Conservation (phyloP, 257 asterid species). For the Solanum gandarillasii region DNA sequence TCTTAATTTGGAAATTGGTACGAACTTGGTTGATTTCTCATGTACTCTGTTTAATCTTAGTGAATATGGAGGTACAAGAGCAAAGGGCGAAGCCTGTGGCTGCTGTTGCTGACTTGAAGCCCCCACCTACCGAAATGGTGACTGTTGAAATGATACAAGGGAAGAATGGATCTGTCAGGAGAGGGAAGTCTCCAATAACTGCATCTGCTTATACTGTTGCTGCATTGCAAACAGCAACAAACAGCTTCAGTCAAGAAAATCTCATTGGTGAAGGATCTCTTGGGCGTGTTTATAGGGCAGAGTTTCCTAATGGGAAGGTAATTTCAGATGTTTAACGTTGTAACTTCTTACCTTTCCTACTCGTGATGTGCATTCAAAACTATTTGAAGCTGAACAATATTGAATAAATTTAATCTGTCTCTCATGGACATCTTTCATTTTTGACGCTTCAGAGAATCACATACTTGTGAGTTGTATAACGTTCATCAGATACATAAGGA, state of each 20-base stretch:
- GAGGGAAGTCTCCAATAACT: constrained; percentile 63
- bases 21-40: neutral
- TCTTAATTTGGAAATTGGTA: neutral
- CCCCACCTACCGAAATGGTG: constrained; percentile 58
- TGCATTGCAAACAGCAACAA: constrained; percentile 78
- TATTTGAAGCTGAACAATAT: neutral
- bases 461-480: neutral
- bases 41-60: constrained; percentile 22
- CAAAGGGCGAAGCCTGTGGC: constrained; percentile 44
- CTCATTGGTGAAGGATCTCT: constrained; percentile 94
- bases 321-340: constrained; percentile 1
- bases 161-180: constrained; percentile 63
- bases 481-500: neutral
- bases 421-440: neutral
- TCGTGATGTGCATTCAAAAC: neutral
- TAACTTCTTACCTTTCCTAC: neutral
- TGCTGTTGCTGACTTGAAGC: constrained; percentile 47
- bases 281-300: constrained; percentile 94
- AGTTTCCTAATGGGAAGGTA: constrained; percentile 87
- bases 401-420: neutral
- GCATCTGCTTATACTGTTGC: constrained; percentile 81
- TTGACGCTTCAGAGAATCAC: neutral
- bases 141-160: constrained; percentile 55
- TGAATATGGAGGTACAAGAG: constrained; percentile 55
- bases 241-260: constrained; percentile 94